phyloP scores from a whole-genome alignment of 345 rosid genomes.

The Euphorbia pulcherrima region DNA sequence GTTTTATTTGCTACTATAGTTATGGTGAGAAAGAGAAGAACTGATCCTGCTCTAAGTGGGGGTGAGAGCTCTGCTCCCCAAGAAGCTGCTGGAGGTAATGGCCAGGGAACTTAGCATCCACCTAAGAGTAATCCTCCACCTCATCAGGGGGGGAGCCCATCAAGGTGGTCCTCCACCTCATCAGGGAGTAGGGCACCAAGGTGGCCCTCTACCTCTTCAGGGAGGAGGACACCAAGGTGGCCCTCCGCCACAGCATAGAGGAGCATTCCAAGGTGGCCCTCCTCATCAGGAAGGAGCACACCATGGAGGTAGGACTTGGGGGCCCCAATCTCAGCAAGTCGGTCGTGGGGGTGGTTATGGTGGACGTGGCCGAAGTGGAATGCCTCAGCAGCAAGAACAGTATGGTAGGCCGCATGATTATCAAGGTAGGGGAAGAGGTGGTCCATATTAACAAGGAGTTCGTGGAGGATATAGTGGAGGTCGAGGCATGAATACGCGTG shows the following conservation, averaged over 20 bases:
- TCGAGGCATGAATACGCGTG: constrained; percentile 36
- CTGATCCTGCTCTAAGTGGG: constrained; percentile 44
- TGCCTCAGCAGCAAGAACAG: constrained; percentile 46
- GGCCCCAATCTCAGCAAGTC: background rate
- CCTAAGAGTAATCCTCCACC: constrained; percentile 36
- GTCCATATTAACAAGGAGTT: constrained; percentile 58
- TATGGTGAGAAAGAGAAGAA: constrained; percentile 80
- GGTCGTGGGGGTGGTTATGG: background rate
- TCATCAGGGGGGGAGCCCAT: constrained; percentile 10
- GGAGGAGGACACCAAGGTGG: constrained; percentile 1
- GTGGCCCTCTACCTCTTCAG: constrained; percentile 13
- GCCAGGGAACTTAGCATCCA: constrained; percentile 50
- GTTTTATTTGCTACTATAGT: constrained; percentile 23
- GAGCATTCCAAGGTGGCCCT: background rate
- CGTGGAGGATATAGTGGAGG: constrained; percentile 49
- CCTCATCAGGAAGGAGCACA: constrained; percentile 27
- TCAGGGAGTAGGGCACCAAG: too few species aligned
- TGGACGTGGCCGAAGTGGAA: constrained; percentile 46
- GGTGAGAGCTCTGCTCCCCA: constrained; percentile 73
- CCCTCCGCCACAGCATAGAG: constrained; percentile 18
- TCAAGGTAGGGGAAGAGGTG: constrained; percentile 81
- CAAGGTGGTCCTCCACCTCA: too few species aligned
- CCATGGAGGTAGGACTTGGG: constrained; percentile 25
- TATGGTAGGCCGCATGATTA: constrained; percentile 53
- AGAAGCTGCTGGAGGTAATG: constrained; percentile 40